Base-by-base conservation (phyloP, 1,139 yeast species). In the Sugiyamaella japonica region DNA sequence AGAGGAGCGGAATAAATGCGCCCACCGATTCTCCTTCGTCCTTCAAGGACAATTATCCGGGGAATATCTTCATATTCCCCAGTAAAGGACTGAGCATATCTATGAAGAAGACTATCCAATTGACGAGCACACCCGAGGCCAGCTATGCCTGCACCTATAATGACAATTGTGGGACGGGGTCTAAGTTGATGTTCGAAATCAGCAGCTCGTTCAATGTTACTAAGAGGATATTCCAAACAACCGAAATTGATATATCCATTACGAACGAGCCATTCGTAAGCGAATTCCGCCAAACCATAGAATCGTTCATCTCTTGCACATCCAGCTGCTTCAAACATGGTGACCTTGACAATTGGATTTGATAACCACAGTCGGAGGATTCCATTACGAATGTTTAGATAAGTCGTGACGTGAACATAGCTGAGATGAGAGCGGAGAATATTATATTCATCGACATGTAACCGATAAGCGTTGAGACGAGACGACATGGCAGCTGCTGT, bases 101-200 rank as follows among this genome's bases (percentile, higher is more conserved):
- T 64, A 39, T 66, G 61, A 46, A 73, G 62, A 17, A 75, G 63
- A 36, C 68, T 66, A 31, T 72, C 75, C 1, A 75, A 64, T 59
- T 75, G 79, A 4, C 79, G 63, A 6, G 78, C 79, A 50, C 75
- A 70, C 40, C 75, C 70, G 9, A 75, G 66, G 3, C 79, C 79
- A 6, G 79, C 71, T 20, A 75, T 66, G 2, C 79, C 79, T 0
- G 78, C 76, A 5, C 79, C 79, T 23, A 75, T 61, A 4, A 75
- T 64, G 1, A 71, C 72, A 40, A 75, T 65, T 1, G 76, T 71
- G 49, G 68, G 66, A 12, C 76, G 62, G 0, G 75, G 75, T 56
- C 68, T 70, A 43, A 68, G 61, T 10, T 31, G 45, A 4, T 46
- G 43, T 38, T 45, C 54, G n/a, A 39, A 46, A 29, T 55, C 59